Evolutionary conservation across 345 rosid genomes (phyloP), one percentile per base, ranked within the genome.

Genomic region (Moricandia arvensis): DNA sequence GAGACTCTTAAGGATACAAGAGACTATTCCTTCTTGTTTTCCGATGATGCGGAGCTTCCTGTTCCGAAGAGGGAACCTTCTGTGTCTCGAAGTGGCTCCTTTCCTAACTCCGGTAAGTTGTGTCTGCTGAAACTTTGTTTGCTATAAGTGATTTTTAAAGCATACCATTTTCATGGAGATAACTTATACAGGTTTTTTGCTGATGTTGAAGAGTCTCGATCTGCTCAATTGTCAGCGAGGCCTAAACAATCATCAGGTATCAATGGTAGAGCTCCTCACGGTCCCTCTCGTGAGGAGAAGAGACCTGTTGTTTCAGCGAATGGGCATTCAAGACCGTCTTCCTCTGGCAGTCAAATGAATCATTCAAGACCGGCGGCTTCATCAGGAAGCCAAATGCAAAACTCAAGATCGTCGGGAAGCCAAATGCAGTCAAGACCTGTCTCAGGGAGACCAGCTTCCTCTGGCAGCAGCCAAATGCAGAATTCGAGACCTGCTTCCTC

Each of bases 11-110:
- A 89, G 82, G 86, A 79, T 60, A 84, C 90, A 4, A 85, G 98
- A 80, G 99, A 95, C 77, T 95, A 95, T 83, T 95, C 99, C 17
- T 95, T 92, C 70, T 84, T 95, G 54, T 79, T 88, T 15, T 83
- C 93, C 8, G 94, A 95, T 64, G 96, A 93, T 72, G 89, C 83
- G 6, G 88, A 84, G 49, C 84, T 83, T 70, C 90, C 98, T 65
- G 89, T 83, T 69, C 76, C 89, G 41, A 64, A 81, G n/a, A 89
- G 78, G 79, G 86, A 80, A n/a, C 76, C 88, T 29, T 29, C 31
- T 75, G 70, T 74, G 6, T 59, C 86, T 30, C 86, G 74, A 61
- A 83, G 66, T 71, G 74, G 72, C 63, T 65, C 83, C 43, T 75
- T 69, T 77, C 85, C 82, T 37, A 76, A 61, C 53, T 88, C 88